phyloP scores from a whole-genome alignment of 768 basidiomycete species.

The Peribolospora kevripleyi region DNA sequence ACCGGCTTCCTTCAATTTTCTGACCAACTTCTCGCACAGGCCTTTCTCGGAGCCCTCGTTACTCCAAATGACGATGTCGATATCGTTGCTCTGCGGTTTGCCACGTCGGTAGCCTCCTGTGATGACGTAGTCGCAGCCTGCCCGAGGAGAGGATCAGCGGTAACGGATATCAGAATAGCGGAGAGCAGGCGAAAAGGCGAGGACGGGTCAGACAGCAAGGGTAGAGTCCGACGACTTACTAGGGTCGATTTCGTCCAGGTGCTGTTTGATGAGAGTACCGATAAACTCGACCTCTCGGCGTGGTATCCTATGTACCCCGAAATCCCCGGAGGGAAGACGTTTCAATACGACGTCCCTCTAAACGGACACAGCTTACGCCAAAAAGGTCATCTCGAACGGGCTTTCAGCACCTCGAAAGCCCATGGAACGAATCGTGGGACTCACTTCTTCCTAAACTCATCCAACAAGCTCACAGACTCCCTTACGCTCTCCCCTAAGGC shows the following conservation, averaged over 20 bases:
- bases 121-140: neutral
- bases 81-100: conserved; percentile 54
- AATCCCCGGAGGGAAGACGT: neutral
- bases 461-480: neutral
- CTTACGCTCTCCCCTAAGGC: conserved; percentile 26
- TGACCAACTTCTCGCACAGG: conserved; percentile 37
- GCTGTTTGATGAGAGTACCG: conserved; percentile 37
- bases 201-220: conserved; percentile 52
- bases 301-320: conserved; percentile 32
- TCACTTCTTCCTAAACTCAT: neutral
- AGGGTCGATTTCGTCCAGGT: conserved; percentile 35
- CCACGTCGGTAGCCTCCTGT: conserved; percentile 51
- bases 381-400: conserved; percentile 14
- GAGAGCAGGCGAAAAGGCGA: neutral
- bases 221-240: conserved; percentile 38
- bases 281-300: conserved; percentile 58
- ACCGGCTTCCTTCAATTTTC: conserved; percentile 35
- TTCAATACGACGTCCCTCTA: neutral
- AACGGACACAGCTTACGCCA: conserved; percentile 14
- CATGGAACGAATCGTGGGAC: neutral
- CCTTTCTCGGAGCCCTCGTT: conserved; percentile 31
- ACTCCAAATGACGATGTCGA: conserved; percentile 64
- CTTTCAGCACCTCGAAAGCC: neutral
- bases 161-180: neutral
- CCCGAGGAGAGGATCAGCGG: neutral